phyloP scores from a whole-genome alignment of 1,284 basidiomycete species.

The Leccinum pallidistipes region DNA sequence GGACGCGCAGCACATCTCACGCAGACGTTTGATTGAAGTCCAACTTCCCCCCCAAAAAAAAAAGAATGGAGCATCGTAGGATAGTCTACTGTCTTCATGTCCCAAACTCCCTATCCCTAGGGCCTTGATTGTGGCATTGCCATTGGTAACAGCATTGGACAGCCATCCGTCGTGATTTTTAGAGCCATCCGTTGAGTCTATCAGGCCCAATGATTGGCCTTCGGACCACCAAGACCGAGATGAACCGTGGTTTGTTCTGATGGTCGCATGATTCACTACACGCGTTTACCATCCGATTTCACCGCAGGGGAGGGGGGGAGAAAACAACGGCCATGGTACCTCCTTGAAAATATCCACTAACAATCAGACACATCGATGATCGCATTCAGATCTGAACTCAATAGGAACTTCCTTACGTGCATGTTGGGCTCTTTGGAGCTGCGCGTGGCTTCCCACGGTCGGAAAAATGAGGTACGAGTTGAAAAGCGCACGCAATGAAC shows the following conservation, averaged over 20 bases:
- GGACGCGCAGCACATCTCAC: neutral
- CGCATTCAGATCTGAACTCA: conserved; percentile 4
- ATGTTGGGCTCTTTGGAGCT: neutral
- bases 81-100: conserved; percentile 2
- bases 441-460: neutral
- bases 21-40: neutral
- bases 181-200: neutral
- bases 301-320: conserved; percentile 2
- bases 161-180: conserved; percentile 4
- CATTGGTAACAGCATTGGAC: conserved; percentile 9
- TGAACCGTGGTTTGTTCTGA: neutral
- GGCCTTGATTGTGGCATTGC: conserved; percentile 21
- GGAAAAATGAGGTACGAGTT: neutral
- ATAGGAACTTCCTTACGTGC: neutral
- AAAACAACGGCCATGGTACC: neutral
- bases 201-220: neutral
- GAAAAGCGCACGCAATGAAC: conserved; percentile 4
- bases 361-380: neutral
- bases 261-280: conserved; percentile 7
- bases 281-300: conserved; percentile 2
- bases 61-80: neutral
- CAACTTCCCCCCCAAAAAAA: neutral
- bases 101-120: neutral
- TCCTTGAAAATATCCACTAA: neutral
- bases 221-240: conserved; percentile 16